Percentiles rank a stretch among this genome's conserved stretches.
Conservation (phyloP, 1,139 yeast genomes). For the Blastobotrys capitulatus region DNA sequence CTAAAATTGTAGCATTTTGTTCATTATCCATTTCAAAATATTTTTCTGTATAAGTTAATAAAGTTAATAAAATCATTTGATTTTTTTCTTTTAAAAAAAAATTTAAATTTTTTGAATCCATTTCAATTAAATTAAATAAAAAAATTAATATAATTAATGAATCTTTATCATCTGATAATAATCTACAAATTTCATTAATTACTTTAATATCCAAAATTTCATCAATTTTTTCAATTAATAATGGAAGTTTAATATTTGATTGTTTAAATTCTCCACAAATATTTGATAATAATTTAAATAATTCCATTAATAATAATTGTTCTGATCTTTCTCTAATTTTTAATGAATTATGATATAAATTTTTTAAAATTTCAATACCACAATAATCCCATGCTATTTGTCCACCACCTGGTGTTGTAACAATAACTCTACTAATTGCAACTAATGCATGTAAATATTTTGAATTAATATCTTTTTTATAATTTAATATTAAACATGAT, state of each 20-base stretch:
- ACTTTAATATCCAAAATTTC: not conserved
- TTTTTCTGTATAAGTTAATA: slow-evolving; percentile 18
- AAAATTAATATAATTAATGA: slow-evolving; percentile 11
- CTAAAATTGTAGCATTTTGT: slow-evolving; percentile 10
- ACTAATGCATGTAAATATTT: slow-evolving; percentile 22
- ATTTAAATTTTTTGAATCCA: slow-evolving; percentile 7
- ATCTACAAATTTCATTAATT: slow-evolving; percentile 1
- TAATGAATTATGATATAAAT: not conserved
- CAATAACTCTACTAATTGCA: slow-evolving; percentile 23
- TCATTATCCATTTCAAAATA: slow-evolving; percentile 17
- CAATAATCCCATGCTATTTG: slow-evolving; percentile 17
- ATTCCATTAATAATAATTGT: not conserved
- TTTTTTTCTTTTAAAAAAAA: slow-evolving; percentile 12
- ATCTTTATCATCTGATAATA: slow-evolving; percentile 5
- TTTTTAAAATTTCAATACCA: not conserved
- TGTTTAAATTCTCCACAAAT: not conserved
- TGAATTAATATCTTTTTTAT: not conserved
- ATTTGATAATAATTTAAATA: slow-evolving; percentile 1
- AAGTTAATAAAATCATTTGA: slow-evolving; percentile 13
- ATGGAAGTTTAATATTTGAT: not conserved
- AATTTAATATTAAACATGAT: not conserved
- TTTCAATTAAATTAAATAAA: slow-evolving; percentile 7
- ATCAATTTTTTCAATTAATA: not conserved
- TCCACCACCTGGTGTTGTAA: slow-evolving; percentile 18
- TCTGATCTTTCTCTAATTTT: not conserved